Evolutionary conservation across 768 basidiomycete genomes (phyloP).

Genomic region (Mycena vitilis): DNA sequence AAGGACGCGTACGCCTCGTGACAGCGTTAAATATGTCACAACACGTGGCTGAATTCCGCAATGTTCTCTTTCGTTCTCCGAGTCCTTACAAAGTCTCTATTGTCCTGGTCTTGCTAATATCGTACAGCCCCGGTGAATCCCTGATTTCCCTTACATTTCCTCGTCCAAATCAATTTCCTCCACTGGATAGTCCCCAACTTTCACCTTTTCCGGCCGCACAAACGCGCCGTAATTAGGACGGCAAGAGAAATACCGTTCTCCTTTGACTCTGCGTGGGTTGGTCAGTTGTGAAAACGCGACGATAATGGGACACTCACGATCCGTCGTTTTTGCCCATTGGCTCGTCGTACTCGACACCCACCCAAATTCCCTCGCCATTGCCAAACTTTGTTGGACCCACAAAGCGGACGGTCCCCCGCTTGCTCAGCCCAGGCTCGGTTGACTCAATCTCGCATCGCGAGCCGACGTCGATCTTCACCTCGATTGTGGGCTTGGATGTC

Average conservation of each 20-base stretch:
- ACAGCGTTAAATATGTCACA: not conserved
- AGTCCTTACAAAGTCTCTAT: not conserved
- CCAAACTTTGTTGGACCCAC: constrained; percentile 86
- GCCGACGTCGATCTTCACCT: constrained; percentile 69
- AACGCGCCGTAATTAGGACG: constrained; percentile 84
- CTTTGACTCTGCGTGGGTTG: constrained; percentile 74
- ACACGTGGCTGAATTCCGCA: constrained; percentile 1
- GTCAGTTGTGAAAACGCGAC: not conserved
- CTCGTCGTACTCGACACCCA: constrained; percentile 96
- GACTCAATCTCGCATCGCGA: constrained; percentile 88
- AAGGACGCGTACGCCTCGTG: constrained; percentile 55
- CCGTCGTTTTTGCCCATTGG: constrained; percentile 97
- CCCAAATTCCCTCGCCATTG: constrained; percentile 75
- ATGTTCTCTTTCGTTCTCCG: not conserved
- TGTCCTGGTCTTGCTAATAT: constrained; percentile 19
- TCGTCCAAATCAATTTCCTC: constrained; percentile 83
- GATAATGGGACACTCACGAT: constrained; percentile 67
- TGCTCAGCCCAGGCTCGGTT: constrained; percentile 72
- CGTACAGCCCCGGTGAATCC: constrained; percentile 5
- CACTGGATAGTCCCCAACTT: constrained; percentile 87
- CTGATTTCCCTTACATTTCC: constrained; percentile 65
- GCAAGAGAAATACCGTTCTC: constrained; percentile 88
- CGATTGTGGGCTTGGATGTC: constrained; percentile 39
- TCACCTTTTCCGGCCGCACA: constrained; percentile 84
- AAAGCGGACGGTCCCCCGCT: constrained; percentile 88